Evolutionary conservation across 768 basidiomycete genomes (phyloP), one percentile per base, ranked within the genome.

Genomic region (Leccinum sublutescens): DNA sequence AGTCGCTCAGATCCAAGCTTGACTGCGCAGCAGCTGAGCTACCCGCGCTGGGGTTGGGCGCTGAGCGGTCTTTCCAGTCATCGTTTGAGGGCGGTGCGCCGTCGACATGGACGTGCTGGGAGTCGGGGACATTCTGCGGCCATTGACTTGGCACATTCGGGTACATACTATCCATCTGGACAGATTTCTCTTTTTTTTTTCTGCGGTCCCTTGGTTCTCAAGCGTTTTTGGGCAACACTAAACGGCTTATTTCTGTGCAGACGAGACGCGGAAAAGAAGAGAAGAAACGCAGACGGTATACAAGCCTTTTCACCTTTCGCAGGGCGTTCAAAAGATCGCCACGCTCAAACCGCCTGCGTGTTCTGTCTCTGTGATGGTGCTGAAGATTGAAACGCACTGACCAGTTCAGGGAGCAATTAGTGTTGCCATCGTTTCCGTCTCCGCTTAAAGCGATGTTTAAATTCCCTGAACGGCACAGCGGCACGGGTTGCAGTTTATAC

Each of bases 81-180:
- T 74, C 72, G 71, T 67, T 76, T 52, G 70, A 66, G 51, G 69
- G 58, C 21, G 68, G 43, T 29, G 65, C 61, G 48, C 65, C 66
- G 60, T 73, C 74, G 65, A 70, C 62, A 63, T 67, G 67, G 68
- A 70, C 71, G 66, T 65, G 73, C 63, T 72, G 64, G 65, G 65
- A 1, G 66, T 70, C 64, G 70, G 69, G 62, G 66, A 75, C 69
- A 74, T 74, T 73, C 69, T 74, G 78, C 62, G 72, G 69, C 70
- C 75, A 73, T 69, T 76, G 78, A 66, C 68, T 70, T 66, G 79
- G 69, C 71, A 72, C 75, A 75, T 73, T 77, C 68, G 78, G 68
- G 74, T 75, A 80, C 79, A 80, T 79, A 72, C 71, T 72, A 72
- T 75, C 79, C 76, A 72, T 73, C 70, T 65, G 72, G 74, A 75